Evolutionary conservation across 768 basidiomycete species (phyloP).

Genomic region (Megacollybia marginata): DNA sequence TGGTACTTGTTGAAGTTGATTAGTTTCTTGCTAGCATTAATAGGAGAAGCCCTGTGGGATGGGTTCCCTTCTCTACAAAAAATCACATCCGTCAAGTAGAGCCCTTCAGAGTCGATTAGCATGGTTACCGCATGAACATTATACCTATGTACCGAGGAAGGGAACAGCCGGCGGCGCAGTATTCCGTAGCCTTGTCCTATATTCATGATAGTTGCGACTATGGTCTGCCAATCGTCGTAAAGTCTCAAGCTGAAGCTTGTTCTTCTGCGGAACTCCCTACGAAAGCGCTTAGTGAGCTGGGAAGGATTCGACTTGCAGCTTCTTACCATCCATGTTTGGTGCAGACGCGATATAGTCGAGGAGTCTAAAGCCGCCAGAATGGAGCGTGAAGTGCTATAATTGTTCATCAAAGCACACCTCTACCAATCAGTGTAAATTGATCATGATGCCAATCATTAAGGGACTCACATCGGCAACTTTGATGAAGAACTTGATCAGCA

Average conservation of each 20-base stretch:
- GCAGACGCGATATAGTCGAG: conserved; percentile 85
- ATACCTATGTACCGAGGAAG: conserved; percentile 77
- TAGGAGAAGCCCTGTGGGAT: conserved; percentile 72
- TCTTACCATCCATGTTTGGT: conserved; percentile 90
- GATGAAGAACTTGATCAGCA: conserved; percentile 84
- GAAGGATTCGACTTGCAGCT: not conserved
- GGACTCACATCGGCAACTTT: conserved; percentile 81
- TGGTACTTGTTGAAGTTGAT: conserved; percentile 97
- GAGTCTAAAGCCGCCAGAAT: conserved; percentile 94
- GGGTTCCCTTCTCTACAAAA: conserved; percentile 96
- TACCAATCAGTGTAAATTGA: conserved; percentile 21
- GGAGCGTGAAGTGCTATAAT: conserved; percentile 90
- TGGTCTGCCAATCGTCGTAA: conserved; percentile 88
- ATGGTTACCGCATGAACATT: not conserved
- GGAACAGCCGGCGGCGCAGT: conserved; percentile 91
- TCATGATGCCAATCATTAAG: conserved; percentile 3
- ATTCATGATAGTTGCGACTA: conserved; percentile 84
- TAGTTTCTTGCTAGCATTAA: conserved; percentile 67
- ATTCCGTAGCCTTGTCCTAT: conserved; percentile 79
- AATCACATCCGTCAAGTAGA: conserved; percentile 88
- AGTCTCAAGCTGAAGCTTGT: conserved; percentile 67
- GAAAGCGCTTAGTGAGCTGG: not conserved
- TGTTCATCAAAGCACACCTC: conserved; percentile 79
- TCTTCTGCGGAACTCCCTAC: conserved; percentile 82
- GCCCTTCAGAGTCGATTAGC: conserved; percentile 33